Percentiles rank a stretch among this genome's conserved stretches.
Conservation (phyloP, 768 basidiomycete genomes). For the Trametes cubensis region DNA sequence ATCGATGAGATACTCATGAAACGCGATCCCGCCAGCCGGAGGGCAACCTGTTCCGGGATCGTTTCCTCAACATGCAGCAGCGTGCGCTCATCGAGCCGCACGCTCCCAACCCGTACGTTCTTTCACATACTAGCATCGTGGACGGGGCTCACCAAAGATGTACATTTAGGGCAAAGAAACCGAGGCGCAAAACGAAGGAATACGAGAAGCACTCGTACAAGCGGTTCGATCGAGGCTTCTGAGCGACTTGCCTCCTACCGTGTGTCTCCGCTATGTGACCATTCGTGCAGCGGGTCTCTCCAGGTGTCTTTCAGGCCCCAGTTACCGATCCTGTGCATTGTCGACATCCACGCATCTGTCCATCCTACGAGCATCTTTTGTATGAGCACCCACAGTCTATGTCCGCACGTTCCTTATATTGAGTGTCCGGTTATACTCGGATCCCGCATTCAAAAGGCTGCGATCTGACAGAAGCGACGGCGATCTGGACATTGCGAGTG, state of each 20-base stretch:
- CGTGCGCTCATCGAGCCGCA: constrained; percentile 87
- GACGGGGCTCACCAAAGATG: constrained; percentile 2
- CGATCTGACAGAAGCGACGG: too few species aligned
- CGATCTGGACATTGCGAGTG: too few species aligned
- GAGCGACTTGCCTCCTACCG: background rate
- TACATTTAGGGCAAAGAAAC: constrained; percentile 50
- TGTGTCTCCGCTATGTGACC: background rate
- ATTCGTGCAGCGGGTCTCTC: background rate
- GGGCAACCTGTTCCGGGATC: constrained; percentile 90
- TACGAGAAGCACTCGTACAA: constrained; percentile 85
- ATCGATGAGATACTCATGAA: background rate
- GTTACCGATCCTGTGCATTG: too few species aligned
- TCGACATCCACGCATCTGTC: too few species aligned
- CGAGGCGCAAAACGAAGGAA: constrained; percentile 55
- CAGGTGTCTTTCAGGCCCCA: too few species aligned
- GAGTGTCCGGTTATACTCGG: too few species aligned
- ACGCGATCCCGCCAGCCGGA: constrained; percentile 65
- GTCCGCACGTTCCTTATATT: too few species aligned
- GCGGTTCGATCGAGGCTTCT: constrained; percentile 52
- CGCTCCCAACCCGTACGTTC: constrained; percentile 69
- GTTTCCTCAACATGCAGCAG: constrained; percentile 86
- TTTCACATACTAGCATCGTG: background rate
- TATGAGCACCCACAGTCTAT: too few species aligned
- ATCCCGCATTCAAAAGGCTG: too few species aligned
- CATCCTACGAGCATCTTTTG: too few species aligned